Base-by-base conservation (phyloP, 2,329 filamentous ascomycete species). In the Furcasterigmium furcatum region DNA sequence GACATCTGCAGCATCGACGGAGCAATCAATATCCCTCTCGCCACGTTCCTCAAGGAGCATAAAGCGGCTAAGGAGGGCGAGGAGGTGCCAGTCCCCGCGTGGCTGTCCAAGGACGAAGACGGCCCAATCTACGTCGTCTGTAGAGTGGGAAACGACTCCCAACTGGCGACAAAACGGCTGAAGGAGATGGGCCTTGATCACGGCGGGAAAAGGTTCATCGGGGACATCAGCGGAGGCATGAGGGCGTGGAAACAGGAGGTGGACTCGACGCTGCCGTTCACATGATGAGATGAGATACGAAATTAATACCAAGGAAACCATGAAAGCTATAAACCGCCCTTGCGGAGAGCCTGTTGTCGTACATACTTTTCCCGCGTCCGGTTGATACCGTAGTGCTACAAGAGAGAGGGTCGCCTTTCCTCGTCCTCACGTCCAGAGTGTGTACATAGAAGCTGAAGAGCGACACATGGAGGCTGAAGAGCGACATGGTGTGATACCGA, bases 111-210 rank as follows among this genome's bases (percentile, higher is more conserved):
- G 2, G 50, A 64, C 0, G 49, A 58, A 2, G 65, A 77, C 25
- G 69, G 71, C 3, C 77, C 84, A 0, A 81, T 94, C 19, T 87
- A 87, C 48, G 68, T 90, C 1, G 74, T 94, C 0, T 94, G 88
- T 53, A 74, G 87, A 24, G 72, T 87, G 2, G 88, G 88, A 1
- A 88, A 91, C 51, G 88, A 94, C 61, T 91, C 87, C 10, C 88
- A 92, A 58, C 54, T 89, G 18, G 82, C 83, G 1, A 76, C 82
- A 0, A 76, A 71, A 54, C 84, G 80, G 55, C 68, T 92, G 46
- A 84, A 85, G 55, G 78, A 85, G 13, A 57, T 81, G 38, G 80
- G 80, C 0, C 53, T 83, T 3, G 77, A 73, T 25, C 58, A 59
- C n/a, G 63, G 65, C 2, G 78, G 79, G 0, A 64, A 70, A 38